phyloP scores from a whole-genome alignment of 2,329 filamentous ascomycete species.

The Phialocephala sp. region DNA sequence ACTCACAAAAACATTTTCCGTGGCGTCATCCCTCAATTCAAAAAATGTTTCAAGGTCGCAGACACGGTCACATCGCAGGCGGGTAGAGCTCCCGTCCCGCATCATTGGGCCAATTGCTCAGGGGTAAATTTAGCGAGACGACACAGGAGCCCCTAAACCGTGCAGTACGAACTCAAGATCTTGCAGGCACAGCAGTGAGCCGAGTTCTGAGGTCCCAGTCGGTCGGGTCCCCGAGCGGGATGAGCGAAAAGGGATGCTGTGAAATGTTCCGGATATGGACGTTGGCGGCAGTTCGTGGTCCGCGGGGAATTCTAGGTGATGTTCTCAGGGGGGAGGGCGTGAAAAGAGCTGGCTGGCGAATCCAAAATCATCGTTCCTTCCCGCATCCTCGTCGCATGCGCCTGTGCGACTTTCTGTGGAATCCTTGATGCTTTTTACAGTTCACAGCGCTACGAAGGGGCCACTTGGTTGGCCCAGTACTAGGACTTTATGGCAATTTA shows the following conservation, averaged over 20 bases:
- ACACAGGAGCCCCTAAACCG: neutral
- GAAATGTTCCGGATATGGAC: neutral
- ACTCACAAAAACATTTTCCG: neutral
- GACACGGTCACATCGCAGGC: constrained; percentile 1
- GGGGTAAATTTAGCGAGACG: constrained; percentile 1
- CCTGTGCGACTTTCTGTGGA: neutral
- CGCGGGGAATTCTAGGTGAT: neutral
- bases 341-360: neutral
- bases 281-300: neutral
- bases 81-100: too few relatives aligned
- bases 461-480: too few relatives aligned
- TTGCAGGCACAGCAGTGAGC: neutral
- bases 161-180: neutral
- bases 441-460: too few relatives aligned
- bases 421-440: neutral
- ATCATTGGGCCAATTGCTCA: neutral
- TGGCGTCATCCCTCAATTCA: constrained; percentile 1
- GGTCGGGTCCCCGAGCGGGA: neutral
- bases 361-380: neutral
- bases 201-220: neutral
- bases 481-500: too few relatives aligned
- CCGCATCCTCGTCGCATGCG: neutral
- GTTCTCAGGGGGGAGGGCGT: neutral
- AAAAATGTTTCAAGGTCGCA: constrained; percentile 7
- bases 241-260: neutral